phyloP scores from a whole-genome alignment of 164 flowering plant genomes.

The Kingdonia uniflora region DNA sequence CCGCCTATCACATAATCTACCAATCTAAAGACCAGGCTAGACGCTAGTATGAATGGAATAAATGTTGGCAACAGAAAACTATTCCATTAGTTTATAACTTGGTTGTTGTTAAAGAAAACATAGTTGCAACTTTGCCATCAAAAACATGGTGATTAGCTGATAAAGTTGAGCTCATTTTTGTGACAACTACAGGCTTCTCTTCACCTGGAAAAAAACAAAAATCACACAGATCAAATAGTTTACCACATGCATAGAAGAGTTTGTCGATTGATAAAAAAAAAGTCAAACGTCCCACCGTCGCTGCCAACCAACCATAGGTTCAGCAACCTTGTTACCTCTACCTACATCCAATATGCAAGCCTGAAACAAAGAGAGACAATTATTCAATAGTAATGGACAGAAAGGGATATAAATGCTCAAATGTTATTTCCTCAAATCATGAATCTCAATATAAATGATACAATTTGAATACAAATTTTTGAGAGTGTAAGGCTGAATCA shows the following conservation, averaged over 20 bases:
- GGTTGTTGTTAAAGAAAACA: too few relatives aligned
- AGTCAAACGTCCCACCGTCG: conserved; percentile 45
- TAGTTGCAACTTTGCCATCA: conserved; percentile 90
- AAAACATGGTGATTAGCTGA: conserved; percentile 95
- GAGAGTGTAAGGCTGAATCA: conserved; percentile 1
- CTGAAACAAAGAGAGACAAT: conserved; percentile 30
- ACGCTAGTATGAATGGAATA: too few relatives aligned
- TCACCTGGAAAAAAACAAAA: conserved; percentile 34
- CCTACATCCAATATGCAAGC: conserved; percentile 96
- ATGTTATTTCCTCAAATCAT: too few relatives aligned
- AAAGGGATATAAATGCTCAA: too few relatives aligned
- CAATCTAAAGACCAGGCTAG: too few relatives aligned
- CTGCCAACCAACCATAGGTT: conserved; percentile 45
- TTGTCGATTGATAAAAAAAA: neutral
- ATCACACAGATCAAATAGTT: neutral
- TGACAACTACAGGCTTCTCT: conserved; percentile 64
- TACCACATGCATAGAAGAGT: neutral
- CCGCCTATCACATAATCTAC: too few relatives aligned
- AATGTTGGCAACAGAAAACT: too few relatives aligned
- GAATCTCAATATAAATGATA: neutral
- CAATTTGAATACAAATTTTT: neutral
- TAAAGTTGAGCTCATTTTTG: conserved; percentile 70
- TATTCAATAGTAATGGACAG: too few relatives aligned
- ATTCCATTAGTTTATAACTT: too few relatives aligned
- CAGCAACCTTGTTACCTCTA: conserved; percentile 85